phyloP scores from a whole-genome alignment of 2,329 filamentous ascomycete species.

The Sporothrix protearum region DNA sequence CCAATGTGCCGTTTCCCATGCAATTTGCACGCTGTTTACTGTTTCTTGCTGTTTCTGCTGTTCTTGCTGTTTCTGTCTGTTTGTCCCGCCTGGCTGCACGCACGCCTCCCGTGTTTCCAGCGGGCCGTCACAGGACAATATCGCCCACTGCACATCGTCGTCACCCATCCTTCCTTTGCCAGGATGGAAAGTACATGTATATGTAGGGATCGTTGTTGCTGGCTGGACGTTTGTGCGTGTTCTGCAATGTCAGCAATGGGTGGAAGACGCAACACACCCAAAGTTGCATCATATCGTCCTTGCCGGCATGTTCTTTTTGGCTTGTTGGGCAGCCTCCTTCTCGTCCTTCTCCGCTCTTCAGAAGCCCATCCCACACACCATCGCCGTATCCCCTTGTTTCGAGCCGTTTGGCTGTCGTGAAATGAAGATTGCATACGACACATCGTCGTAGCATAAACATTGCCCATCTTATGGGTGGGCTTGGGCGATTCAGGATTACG shows the following conservation, averaged over 20 bases:
- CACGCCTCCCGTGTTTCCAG: slow-evolving; percentile 4
- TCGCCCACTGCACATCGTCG: background rate
- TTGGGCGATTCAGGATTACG: background rate
- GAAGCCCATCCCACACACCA: background rate
- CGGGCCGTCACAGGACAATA: background rate
- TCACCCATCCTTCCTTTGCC: background rate
- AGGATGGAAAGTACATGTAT: no score
- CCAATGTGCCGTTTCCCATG: background rate
- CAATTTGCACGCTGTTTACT: background rate
- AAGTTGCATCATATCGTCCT: background rate
- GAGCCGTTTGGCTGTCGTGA: background rate
- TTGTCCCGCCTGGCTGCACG: background rate
- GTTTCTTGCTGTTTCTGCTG: background rate
- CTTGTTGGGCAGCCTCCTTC: background rate
- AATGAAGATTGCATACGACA: background rate
- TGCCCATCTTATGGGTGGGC: background rate
- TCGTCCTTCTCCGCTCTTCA: background rate
- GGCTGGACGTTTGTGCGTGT: no score
- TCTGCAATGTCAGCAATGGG: no score
- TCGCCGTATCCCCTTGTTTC: background rate
- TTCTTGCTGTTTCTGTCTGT: no score
- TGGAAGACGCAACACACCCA: no score
- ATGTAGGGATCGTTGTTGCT: no score
- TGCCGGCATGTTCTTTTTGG: background rate
- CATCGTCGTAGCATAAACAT: slow-evolving; percentile 1